phyloP scores from a whole-genome alignment of 2,329 filamentous ascomycete species.

The Fusarium foetens region DNA sequence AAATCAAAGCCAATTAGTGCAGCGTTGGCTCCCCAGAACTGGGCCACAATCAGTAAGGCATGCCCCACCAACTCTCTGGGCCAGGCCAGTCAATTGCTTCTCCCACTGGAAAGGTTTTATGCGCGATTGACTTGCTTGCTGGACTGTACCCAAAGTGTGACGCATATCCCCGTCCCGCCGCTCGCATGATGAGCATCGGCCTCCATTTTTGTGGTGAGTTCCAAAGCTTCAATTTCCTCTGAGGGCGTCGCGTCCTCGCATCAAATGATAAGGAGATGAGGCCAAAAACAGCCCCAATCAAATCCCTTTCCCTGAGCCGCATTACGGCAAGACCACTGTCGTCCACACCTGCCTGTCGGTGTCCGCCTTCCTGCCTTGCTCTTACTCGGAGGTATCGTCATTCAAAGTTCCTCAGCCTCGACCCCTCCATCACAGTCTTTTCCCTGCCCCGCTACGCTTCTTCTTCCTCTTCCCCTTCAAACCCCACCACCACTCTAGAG shows the following conservation, averaged over 20 bases:
- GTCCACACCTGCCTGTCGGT: background rate
- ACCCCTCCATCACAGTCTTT: conserved; percentile 39
- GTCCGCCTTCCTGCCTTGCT: conserved; percentile 12
- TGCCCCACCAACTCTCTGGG: background rate
- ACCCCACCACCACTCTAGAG: conserved; percentile 37
- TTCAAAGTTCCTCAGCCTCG: conserved; percentile 17
- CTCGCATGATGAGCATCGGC: conserved; percentile 27
- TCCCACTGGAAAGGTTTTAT: conserved; percentile 11
- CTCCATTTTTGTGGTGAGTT: conserved; percentile 29
- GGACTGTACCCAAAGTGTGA: conserved; percentile 23
- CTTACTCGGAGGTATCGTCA: background rate
- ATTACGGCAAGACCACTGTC: conserved; percentile 26
- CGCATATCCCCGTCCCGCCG: conserved; percentile 22
- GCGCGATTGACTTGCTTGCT: conserved; percentile 15
- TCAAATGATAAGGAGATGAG: conserved; percentile 41
- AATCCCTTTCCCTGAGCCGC: conserved; percentile 36
- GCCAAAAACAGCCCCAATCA: conserved; percentile 37
- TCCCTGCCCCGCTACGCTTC: conserved; percentile 40
- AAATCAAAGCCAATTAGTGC: conserved; percentile 1
- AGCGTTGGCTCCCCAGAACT: background rate
- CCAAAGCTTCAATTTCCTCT: conserved; percentile 15
- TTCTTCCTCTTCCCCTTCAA: conserved; percentile 11
- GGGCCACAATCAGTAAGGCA: conserved; percentile 4
- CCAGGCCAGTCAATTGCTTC: background rate
- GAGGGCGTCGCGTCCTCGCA: conserved; percentile 34